Base-by-base conservation (phyloP, 352 stramenopile species). In the Pythium myriotylum region DNA sequence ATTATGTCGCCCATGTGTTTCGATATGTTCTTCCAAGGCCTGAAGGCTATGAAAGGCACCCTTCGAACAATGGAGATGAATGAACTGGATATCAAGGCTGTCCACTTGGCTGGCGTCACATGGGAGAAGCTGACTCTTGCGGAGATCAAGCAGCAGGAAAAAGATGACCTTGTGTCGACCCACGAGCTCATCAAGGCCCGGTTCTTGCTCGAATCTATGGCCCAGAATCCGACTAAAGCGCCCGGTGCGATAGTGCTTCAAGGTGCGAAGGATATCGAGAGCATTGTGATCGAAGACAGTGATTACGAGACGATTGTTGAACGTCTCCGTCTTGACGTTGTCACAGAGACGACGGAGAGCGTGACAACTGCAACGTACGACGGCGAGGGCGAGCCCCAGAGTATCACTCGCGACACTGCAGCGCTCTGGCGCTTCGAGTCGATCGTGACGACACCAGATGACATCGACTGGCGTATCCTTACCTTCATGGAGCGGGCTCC, bases 401-500 rank as follows among this genome's bases (percentile, higher is more conserved):
- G 13, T n/a, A 39, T 63, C 9, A 50, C 29, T 5, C 65, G 66
- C 16, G 66, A 77, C 29, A 72, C 66, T 29, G 56, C 70, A 3
- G 68, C 68, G 17, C 41, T 77, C 12, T 79, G 72, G 72, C 65
- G 65, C 54, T 89, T 89, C 39, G 81, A 88, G 65, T 91, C 81
- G 13, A 54, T 69, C 22, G 77, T 89, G 24, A 88, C 79, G 4
- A 62, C 66, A 3, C 73, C 73, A 0, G 77, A 86, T 16, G 70
- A 89, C 42, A 54, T 91, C 14, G 79, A 88, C 59, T 91, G 81
- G 81, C 79, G 79, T 19, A 85, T 91, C 42, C 60, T 70, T 10
- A 70, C 60, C 33, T 69, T 73, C 61, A 70, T 70, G 55, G 61
- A 73, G 39, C 43, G 42, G 23, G 26, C 55, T 6, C 42, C 65